Conservation (phyloP, 1,139 yeast genomes). For the Suhomyces yuchorum region DNA sequence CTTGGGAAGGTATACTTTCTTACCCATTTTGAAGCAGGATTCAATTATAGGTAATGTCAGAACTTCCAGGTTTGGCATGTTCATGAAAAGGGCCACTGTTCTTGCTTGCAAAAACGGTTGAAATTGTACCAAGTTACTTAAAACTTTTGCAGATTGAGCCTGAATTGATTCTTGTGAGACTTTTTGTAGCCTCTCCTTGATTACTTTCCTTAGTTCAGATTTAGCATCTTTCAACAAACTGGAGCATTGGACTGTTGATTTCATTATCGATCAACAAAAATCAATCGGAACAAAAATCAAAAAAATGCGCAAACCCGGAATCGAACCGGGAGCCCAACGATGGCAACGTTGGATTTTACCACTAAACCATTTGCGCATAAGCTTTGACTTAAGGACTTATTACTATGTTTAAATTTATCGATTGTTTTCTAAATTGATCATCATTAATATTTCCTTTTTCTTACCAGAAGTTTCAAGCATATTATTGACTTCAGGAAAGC, state of each 20-base stretch:
- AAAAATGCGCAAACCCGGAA: conserved; percentile 11
- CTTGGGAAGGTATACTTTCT: conserved; percentile 53
- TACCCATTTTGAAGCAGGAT: conserved; percentile 48
- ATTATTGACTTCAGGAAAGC: too few relatives aligned
- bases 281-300: too few relatives aligned
- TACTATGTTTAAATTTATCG: too few relatives aligned
- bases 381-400: too few relatives aligned
- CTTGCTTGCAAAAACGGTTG: conserved; percentile 46
- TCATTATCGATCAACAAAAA: neutral
- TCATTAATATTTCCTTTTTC: too few relatives aligned
- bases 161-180: conserved; percentile 13
- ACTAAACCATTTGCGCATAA: conserved; percentile 7
- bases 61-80: conserved; percentile 65
- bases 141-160: conserved; percentile 23
- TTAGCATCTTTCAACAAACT: conserved; percentile 13
- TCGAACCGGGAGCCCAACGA: conserved; percentile 5
- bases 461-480: too few relatives aligned
- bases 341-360: conserved; percentile 6
- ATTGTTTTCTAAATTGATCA: too few relatives aligned
- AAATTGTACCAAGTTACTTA: conserved; percentile 30
- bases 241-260: neutral
- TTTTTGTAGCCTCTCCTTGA: conserved; percentile 12
- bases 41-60: conserved; percentile 55
- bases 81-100: conserved; percentile 64
- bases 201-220: conserved; percentile 12